Base-by-base conservation (phyloP, 208 protist species). In the Borovskyia barvae region DNA sequence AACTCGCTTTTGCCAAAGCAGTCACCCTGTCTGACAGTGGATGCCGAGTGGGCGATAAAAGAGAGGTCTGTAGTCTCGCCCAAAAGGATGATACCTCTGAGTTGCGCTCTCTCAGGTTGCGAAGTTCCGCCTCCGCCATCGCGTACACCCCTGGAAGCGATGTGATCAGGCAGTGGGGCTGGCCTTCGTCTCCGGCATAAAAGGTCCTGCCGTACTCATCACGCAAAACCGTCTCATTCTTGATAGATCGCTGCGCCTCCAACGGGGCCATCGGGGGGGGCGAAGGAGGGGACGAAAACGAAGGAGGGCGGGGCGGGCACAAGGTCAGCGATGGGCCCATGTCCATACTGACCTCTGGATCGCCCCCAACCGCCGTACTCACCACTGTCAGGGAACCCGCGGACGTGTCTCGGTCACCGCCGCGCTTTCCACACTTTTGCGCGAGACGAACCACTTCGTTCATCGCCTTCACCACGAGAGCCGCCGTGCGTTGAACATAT, bases 401-500 rank as follows among this genome's bases (percentile, higher is more conserved):
- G 33, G 56, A 30, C 26, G 64, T 26, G 40, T 70, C 54, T 3
- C 39, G 40, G 7, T 58, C 64, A 7, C 40, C 36, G 19, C 54
- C 52, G 47, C 20, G 48, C 2, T 17, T 26, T 24, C 39, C 54
- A 42, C 30, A 40, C 20, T 19, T 30, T 32, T 62, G 37, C 22
- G 40, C 52, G 39, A 70, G 46, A 8, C 64, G 64, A 46, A 70
- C 48, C 29, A 63, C 37, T 41, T 70, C 64, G 48, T 70, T 55
- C 6, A 70, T 63, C 29, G 54, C 64, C 64, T 46, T 62, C 39
- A 70, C 39, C 25, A 70, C 48, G 22, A 57, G 15, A 22, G 61
- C 54, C 5, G 64, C 52, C 19, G 64, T 48, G 35, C 58, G 64
- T 7, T 33, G 64, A 37, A 54, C 54, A 25, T 62, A 49, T 48